phyloP scores from a whole-genome alignment of 2,329 filamentous ascomycete species.

The Ophiosphaerella herpotricha region DNA sequence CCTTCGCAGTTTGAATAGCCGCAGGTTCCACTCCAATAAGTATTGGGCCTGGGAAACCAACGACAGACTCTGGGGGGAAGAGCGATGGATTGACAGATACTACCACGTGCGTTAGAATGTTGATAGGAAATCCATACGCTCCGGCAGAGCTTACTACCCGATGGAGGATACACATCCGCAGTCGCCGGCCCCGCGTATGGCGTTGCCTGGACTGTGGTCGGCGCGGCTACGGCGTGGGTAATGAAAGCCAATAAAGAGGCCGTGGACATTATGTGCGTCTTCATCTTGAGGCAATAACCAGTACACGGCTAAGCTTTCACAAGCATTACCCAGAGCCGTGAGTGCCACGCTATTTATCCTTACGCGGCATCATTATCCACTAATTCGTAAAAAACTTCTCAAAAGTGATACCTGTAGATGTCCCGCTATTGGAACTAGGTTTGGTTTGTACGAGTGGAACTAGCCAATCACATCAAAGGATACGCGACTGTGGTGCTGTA shows the following conservation, averaged over 20 bases:
- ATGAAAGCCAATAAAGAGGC: slow-evolving; percentile 16
- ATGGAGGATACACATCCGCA: slow-evolving; percentile 27
- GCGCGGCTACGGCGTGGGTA: slow-evolving; percentile 13
- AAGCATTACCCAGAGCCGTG: slow-evolving; percentile 27
- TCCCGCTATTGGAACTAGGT: too few species aligned
- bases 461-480: too few species aligned
- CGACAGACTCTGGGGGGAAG: slow-evolving; percentile 33
- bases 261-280: slow-evolving; percentile 10
- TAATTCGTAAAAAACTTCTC: too few species aligned
- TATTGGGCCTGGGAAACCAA: slow-evolving; percentile 37
- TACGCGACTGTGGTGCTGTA: not conserved
- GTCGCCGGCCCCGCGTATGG: slow-evolving; percentile 20
- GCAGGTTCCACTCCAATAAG: slow-evolving; percentile 33
- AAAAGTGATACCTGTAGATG: too few species aligned
- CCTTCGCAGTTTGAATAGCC: slow-evolving; percentile 33
- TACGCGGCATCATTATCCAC: not conserved
- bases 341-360: slow-evolving; percentile 16
- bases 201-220: slow-evolving; percentile 17
- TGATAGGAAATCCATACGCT: not conserved
- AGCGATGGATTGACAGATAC: slow-evolving; percentile 27
- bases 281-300: slow-evolving; percentile 1
- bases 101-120: not conserved
- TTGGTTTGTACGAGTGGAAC: too few species aligned
- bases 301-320: slow-evolving; percentile 15
- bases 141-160: slow-evolving; percentile 24